Evolutionary conservation across 768 basidiomycete species (phyloP).

Genomic region (Mrakia blollopis): DNA sequence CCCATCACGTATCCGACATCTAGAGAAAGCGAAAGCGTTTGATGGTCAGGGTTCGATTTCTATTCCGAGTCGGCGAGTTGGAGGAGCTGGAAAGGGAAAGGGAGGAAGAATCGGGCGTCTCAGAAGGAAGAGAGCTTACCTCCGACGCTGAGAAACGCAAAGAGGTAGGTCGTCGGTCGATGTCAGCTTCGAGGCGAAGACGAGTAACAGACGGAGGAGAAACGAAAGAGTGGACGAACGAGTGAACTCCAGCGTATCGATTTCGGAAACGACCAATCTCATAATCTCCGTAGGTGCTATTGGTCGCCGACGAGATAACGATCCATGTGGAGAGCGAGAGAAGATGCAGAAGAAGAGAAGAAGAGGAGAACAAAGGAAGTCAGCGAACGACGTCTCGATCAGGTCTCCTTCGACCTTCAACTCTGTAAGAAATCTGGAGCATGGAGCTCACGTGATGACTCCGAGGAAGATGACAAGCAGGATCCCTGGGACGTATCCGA

Average conservation of each 20-base stretch:
- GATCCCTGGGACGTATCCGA: conserved; percentile 6
- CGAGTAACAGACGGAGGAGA: not conserved
- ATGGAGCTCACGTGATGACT: not conserved
- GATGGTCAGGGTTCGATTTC: too few relatives aligned
- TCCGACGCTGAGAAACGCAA: not conserved
- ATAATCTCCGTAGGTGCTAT: conserved; percentile 16
- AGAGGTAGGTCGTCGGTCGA: too few relatives aligned
- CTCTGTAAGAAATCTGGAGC: not conserved
- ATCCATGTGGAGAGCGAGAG: not conserved
- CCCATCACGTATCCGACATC: conserved; percentile 30
- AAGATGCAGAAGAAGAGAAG: not conserved
- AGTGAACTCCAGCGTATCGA: not conserved
- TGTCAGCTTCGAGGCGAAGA: not conserved
- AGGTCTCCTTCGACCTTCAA: not conserved
- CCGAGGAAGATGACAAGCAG: conserved; percentile 15
- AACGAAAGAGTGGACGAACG: conserved; percentile 3
- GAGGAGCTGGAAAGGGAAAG: not conserved
- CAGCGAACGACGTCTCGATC: too few relatives aligned
- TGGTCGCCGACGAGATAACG: not conserved
- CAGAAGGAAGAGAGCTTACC: not conserved
- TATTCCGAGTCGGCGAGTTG: too few relatives aligned
- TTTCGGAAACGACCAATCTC: conserved; percentile 8
- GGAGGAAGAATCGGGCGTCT: too few relatives aligned
- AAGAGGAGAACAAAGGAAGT: not conserved
- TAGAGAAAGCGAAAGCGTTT: not conserved